Conservation (phyloP, 2,329 filamentous ascomycete genomes). For the Delphinella strobiligena region DNA sequence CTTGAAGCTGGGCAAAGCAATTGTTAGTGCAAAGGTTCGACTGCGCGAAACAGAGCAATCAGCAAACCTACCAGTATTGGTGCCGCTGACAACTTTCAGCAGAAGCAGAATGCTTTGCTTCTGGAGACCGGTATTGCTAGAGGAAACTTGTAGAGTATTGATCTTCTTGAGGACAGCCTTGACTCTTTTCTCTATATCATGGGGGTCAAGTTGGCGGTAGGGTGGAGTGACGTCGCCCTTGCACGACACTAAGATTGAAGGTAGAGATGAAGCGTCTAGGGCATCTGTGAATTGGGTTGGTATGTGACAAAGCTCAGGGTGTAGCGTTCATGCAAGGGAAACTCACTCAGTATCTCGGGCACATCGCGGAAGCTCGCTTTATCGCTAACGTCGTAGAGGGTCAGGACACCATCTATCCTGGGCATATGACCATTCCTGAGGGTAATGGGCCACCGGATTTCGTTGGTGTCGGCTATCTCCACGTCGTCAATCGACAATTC, state of each 20-base stretch:
- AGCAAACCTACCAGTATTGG: neutral
- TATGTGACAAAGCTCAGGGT: slow-evolving; percentile 2
- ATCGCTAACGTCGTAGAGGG: slow-evolving; percentile 80
- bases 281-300: slow-evolving; percentile 44
- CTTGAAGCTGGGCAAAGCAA: neutral
- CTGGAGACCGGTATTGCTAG: slow-evolving; percentile 57
- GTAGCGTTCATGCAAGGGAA: neutral
- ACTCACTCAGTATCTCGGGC: slow-evolving; percentile 65
- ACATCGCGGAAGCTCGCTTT: slow-evolving; percentile 62
- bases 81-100: slow-evolving; percentile 46
- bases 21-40: too few relatives aligned
- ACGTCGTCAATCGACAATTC: slow-evolving; percentile 44
- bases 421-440: slow-evolving; percentile 57
- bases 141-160: slow-evolving; percentile 61
- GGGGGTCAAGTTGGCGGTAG: slow-evolving; percentile 58
- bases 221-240: slow-evolving; percentile 74
- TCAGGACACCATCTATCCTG: slow-evolving; percentile 67
- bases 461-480: slow-evolving; percentile 34
- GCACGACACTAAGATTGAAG: slow-evolving; percentile 71
- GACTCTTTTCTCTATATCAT: slow-evolving; percentile 53
- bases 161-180: slow-evolving; percentile 49
- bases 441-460: slow-evolving; percentile 45
- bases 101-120: slow-evolving; percentile 66
- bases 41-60: too few relatives aligned
- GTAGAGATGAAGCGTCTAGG: slow-evolving; percentile 58